Conservation (phyloP, 352 stramenopile species). For the Thalassiosira oceanica region DNA sequence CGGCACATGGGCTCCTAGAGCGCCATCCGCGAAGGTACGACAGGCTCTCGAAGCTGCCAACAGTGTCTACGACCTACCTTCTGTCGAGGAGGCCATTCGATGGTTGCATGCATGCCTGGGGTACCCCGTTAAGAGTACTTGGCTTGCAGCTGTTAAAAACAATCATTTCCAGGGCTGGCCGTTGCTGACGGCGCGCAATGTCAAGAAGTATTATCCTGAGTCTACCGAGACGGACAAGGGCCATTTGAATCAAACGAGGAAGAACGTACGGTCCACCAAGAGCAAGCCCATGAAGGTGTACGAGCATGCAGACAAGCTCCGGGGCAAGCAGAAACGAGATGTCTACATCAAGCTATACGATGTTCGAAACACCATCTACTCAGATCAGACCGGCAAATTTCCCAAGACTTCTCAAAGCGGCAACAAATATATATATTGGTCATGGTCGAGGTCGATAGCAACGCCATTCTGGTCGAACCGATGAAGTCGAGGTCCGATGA, state of each 20-base stretch:
- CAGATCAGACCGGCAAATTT: slow-evolving; percentile 53
- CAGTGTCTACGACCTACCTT: slow-evolving; percentile 26
- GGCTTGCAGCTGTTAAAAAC: slow-evolving; percentile 18
- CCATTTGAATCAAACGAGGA: slow-evolving; percentile 32
- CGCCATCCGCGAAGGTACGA: background rate
- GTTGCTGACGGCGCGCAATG: slow-evolving; percentile 8
- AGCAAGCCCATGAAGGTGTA: background rate
- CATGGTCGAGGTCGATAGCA: slow-evolving; percentile 54
- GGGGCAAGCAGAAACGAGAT: slow-evolving; percentile 9
- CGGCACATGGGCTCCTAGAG: slow-evolving; percentile 15
- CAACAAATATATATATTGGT: slow-evolving; percentile 57
- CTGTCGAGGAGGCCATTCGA: background rate
- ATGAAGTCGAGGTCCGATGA: slow-evolving; percentile 24
- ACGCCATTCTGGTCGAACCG: slow-evolving; percentile 44
- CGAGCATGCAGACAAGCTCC: background rate
- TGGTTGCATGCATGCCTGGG: slow-evolving; percentile 1
- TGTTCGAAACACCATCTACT: slow-evolving; percentile 20
- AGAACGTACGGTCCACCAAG: slow-evolving; percentile 42
- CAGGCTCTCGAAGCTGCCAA: background rate
- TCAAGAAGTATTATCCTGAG: slow-evolving; percentile 17
- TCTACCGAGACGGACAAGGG: slow-evolving; percentile 31
- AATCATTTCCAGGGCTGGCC: slow-evolving; percentile 21
- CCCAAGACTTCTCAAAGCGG: slow-evolving; percentile 22
- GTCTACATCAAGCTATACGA: slow-evolving; percentile 28
- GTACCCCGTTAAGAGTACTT: slow-evolving; percentile 31